phyloP scores from a whole-genome alignment of 1,139 yeast species.

The Casaregolazyma suthepensis region DNA sequence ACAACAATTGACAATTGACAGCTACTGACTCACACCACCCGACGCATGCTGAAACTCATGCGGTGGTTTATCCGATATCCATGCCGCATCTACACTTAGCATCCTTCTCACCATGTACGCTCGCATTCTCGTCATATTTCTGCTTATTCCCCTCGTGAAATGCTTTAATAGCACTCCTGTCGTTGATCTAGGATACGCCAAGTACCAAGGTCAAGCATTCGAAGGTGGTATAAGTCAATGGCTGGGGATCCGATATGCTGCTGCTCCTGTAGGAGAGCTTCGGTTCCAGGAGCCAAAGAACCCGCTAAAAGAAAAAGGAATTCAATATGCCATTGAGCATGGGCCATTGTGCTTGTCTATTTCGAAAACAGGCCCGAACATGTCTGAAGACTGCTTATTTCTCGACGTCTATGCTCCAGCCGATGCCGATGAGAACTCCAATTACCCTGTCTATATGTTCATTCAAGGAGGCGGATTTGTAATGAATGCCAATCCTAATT shows the following conservation, averaged over 20 bases:
- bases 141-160: neutral
- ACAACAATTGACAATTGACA: too few species aligned
- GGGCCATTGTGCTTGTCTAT: slow-evolving; percentile 10
- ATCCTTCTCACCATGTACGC: neutral
- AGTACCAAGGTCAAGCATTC: neutral
- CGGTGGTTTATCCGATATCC: neutral
- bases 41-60: neutral
- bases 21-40: too few species aligned
- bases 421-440: slow-evolving; percentile 1
- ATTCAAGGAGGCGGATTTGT: slow-evolving; percentile 32
- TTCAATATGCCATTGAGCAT: slow-evolving; percentile 5
- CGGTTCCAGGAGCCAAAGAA: slow-evolving; percentile 22
- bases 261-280: slow-evolving; percentile 22
- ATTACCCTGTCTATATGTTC: slow-evolving; percentile 27
- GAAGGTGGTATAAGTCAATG: slow-evolving; percentile 2
- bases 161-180: neutral
- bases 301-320: neutral
- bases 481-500: slow-evolving; percentile 30
- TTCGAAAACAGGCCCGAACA: neutral
- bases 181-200: neutral
- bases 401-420: slow-evolving; percentile 20
- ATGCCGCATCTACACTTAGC: slow-evolving; percentile 9
- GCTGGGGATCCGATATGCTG: slow-evolving; percentile 25
- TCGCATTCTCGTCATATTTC: neutral
- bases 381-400: slow-evolving; percentile 20